A percentile compares a stretch with the other conserved stretches of the same genome.
Conservation (phyloP, 2,329 filamentous ascomycete genomes). For the Fusarium austroafricanum region DNA sequence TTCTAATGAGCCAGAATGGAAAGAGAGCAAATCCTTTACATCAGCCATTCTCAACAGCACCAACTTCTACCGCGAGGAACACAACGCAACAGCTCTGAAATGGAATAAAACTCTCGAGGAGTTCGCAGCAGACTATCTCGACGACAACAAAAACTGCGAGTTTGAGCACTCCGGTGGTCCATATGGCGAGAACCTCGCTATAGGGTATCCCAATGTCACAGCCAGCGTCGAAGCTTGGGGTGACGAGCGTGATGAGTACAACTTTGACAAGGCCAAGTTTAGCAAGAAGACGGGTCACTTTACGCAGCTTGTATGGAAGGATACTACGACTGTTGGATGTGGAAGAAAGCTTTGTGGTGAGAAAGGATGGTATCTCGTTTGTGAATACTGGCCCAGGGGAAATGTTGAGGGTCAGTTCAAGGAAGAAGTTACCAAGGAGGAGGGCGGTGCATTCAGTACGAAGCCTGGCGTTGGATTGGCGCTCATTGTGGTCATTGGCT, state of each 20-base stretch:
- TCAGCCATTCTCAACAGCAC: conserved; percentile 72
- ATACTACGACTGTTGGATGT: conserved; percentile 70
- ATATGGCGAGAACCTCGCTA: conserved; percentile 80
- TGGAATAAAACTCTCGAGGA: conserved; percentile 75
- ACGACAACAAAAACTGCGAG: conserved; percentile 52
- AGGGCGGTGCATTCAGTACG: conserved; percentile 22
- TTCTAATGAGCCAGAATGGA: conserved; percentile 52
- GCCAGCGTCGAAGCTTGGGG: conserved; percentile 75
- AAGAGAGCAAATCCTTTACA: conserved; percentile 53
- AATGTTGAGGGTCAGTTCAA: conserved; percentile 68
- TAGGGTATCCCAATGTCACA: conserved; percentile 71
- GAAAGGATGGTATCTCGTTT: conserved; percentile 73
- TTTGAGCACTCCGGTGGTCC: conserved; percentile 71
- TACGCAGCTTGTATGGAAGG: conserved; percentile 78
- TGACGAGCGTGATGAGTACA: conserved; percentile 62
- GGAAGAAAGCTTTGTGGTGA: conserved; percentile 56
- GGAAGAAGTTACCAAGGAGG: conserved; percentile 49
- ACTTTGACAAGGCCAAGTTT: conserved; percentile 69
- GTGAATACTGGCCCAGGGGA: conserved; percentile 76
- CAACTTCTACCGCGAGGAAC: conserved; percentile 72
- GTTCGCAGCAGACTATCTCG: conserved; percentile 65
- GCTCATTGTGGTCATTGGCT: conserved; percentile 31
- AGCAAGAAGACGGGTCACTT: conserved; percentile 74
- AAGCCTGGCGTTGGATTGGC: conserved; percentile 30
- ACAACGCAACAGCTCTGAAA: conserved; percentile 67